Evolutionary conservation across 306 rosid genomes (phyloP).

Genomic region (Amphicarpaea edgeworthii): DNA sequence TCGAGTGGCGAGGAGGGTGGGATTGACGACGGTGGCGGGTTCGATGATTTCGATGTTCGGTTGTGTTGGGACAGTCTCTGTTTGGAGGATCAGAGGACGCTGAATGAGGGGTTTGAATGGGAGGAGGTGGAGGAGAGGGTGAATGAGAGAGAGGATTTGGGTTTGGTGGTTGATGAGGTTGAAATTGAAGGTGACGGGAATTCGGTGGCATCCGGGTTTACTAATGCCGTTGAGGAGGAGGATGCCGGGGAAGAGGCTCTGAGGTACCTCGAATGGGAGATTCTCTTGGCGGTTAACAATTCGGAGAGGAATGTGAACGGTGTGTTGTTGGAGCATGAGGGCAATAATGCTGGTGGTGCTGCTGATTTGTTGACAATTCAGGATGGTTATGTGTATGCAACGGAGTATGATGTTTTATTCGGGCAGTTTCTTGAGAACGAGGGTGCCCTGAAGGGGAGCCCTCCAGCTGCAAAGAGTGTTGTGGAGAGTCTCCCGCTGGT

Average conservation of each 20-base stretch:
- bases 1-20: slow-evolving; percentile 52
- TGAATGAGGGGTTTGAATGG: slow-evolving; percentile 69
- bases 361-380: slow-evolving; percentile 41
- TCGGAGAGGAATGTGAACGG: slow-evolving; percentile 51
- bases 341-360: slow-evolving; percentile 44
- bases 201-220: slow-evolving; percentile 67
- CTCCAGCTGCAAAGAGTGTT: slow-evolving; percentile 69
- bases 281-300: slow-evolving; percentile 75
- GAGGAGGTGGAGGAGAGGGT: slow-evolving; percentile 66
- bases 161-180: slow-evolving; percentile 52
- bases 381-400: slow-evolving; percentile 59
- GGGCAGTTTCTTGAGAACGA: slow-evolving; percentile 80
- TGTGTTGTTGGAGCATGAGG: slow-evolving; percentile 49
- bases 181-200: slow-evolving; percentile 46
- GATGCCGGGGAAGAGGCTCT: slow-evolving; percentile 54
- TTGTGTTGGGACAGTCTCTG: slow-evolving; percentile 66
- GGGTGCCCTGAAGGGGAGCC: slow-evolving; percentile 68
- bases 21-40: slow-evolving; percentile 46
- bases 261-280: slow-evolving; percentile 80
- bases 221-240: slow-evolving; percentile 43
- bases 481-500: slow-evolving; percentile 82
- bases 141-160: slow-evolving; percentile 54
- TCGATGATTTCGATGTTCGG: slow-evolving; percentile 56
- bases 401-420: slow-evolving; percentile 65
- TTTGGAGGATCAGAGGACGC: slow-evolving; percentile 69